These are phyloP conservation scores for Litsea cubeba DNA, from an alignment of 164 flowering plant genomes.

Conservation along the genomic window DNA sequence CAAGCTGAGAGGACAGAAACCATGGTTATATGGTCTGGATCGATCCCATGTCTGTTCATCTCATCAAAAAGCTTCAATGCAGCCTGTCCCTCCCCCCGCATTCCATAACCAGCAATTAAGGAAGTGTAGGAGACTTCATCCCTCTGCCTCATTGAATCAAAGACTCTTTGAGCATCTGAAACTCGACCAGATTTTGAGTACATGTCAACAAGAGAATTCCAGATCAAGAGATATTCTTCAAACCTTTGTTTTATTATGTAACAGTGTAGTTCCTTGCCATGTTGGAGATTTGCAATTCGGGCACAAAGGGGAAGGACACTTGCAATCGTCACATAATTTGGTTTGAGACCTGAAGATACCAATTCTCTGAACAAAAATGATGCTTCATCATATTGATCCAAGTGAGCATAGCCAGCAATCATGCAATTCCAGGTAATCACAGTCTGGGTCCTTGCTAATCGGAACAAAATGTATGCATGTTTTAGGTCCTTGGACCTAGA, in stretches of 20 bases:
- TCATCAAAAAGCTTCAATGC: slow-evolving; percentile 47
- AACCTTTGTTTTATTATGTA: slow-evolving; percentile 37
- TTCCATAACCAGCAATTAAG: slow-evolving; percentile 60
- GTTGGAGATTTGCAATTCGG: slow-evolving; percentile 48
- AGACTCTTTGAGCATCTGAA: slow-evolving; percentile 39
- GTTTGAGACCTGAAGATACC: slow-evolving; percentile 37
- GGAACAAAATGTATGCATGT: slow-evolving; percentile 38
- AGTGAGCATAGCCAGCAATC: slow-evolving; percentile 43
- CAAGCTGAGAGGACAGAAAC: slow-evolving; percentile 61
- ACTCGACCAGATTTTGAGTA: slow-evolving; percentile 56
- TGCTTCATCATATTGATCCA: slow-evolving; percentile 46
- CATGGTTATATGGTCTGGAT: slow-evolving; percentile 61
- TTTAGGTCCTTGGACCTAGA: slow-evolving; percentile 40
- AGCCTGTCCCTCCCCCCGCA: slow-evolving; percentile 43
- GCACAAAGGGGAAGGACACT: slow-evolving; percentile 62
- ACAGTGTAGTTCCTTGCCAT: slow-evolving; percentile 62
- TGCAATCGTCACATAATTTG: slow-evolving; percentile 58
- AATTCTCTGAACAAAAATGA: slow-evolving; percentile 41
- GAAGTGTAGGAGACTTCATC: slow-evolving; percentile 61
- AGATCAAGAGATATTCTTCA: slow-evolving; percentile 34
- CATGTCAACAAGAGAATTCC: slow-evolving; percentile 67
- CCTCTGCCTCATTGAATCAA: slow-evolving; percentile 34
- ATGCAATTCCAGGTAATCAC: slow-evolving; percentile 57
- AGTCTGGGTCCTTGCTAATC: slow-evolving; percentile 20
- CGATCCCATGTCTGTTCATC: slow-evolving; percentile 34